Evolutionary conservation across 192 early-diverging fungal species (phyloP), one percentile per base, ranked within the genome.

Genomic region (Irineochytrium annulatum): DNA sequence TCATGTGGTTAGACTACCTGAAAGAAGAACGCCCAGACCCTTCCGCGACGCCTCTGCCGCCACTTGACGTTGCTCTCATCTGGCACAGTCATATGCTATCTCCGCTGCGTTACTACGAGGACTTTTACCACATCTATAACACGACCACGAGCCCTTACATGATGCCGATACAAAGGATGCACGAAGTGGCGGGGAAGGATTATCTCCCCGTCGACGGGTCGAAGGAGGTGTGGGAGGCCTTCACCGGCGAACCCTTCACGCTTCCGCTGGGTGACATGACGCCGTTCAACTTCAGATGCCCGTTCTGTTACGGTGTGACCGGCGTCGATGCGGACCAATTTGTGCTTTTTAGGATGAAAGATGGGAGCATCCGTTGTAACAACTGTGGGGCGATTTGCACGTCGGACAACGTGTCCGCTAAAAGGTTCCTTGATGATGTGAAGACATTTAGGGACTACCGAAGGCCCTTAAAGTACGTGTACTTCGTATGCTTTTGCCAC

Each of bases 81-180:
- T 86, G 84, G 84, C 82, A 81, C 52, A 41, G 62, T 4, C 85
- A 86, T 59, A 75, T 80, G 75, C 62, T 86, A 16, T 70, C 70
- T 3, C 82, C 82, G 0, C 60, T 75, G 27, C 67, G 75, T 19
- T 86, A 86, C 71, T 63, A 80, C 34, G 81, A 86, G 34, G 85
- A 86, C 67, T 71, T 69, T 32, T 69, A 76, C 58, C 75, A 70
- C 43, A 63, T 78, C 20, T 80, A 76, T 52, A 53, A 69, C 28
- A 57, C 59, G 3, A 58, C 62, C 5, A 29, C 72, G 13, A 51
- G 66, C 24, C 55, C 72, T 32, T 81, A 80, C 49, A 34, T 46
- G 3, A 70, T 86, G 34, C 83, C 83, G 4, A 56, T 86, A 22
- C 65, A 76, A 35, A 55, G 62, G 34, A 67, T 76, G 78, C 68